Evolutionary conservation across 2,329 filamentous ascomycete genomes (phyloP), one percentile per base, ranked within the genome.

Genomic region (Aspergillus awamori): DNA sequence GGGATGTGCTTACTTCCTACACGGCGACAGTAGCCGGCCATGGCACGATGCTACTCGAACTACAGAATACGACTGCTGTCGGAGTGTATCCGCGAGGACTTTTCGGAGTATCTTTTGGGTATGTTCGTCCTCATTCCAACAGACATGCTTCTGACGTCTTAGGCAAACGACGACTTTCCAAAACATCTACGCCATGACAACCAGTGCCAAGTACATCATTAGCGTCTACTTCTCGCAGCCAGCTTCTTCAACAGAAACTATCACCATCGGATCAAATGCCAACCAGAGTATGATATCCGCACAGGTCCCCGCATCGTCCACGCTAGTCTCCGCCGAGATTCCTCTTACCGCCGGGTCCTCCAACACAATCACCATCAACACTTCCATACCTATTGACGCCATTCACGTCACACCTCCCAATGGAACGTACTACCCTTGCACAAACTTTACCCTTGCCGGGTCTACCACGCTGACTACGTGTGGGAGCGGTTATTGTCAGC

Each of bases 341-440:
- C 39, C 67, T 1, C 62, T 76, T 1, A 20, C 56, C 8, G 67
- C 72, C 8, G 67, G 68, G 2, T 64, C 64, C 6, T 41, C 63
- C 36, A 76, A 76, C 65, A 63, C 64, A 3, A 61, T 76, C 36
- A 63, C 63, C 7, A 66, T 77, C 39, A 20, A 57, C 10, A 63
- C 67, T 15, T 13, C 56, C 1, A 22, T 53, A 6, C 15, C 64
- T 6, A 63, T 72, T 7, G 43, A 58, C 11, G 67, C 65, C 4
- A 70, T 75, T 53, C 43, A 59, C 3, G 57, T 77, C 26, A 57
- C 61, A 0, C 54, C 66, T 5, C 67, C 71, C 0, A 66, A 65
- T 0, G 66, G 71, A 8, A 71, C 60, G 7, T 84, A 83, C 65
- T 80, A 84, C 65, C 67, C 79, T 1, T 76, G 70, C 5, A 69